Evolutionary conservation across 106 monocot genomes (phyloP).

Genomic region (Dioscorea dumetorum): DNA sequence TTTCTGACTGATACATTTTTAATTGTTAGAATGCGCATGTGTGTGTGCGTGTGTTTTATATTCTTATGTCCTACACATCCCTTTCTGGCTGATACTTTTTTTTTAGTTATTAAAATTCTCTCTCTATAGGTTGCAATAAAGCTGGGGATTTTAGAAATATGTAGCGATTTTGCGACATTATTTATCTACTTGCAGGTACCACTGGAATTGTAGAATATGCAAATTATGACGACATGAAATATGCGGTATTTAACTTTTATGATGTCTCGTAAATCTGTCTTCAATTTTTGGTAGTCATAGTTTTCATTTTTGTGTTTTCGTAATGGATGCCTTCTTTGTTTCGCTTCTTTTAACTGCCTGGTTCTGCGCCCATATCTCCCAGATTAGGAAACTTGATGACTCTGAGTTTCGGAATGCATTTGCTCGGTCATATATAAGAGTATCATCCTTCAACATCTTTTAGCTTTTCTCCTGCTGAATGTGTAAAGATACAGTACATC

Average conservation of each 20-base stretch:
- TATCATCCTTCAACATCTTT: constrained; percentile 6
- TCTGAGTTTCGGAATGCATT: constrained; percentile 84
- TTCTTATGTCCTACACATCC: neutral
- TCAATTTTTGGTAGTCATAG: neutral
- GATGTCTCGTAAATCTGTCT: neutral
- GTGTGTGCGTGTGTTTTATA: neutral
- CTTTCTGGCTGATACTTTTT: neutral
- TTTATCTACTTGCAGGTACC: constrained; percentile 36
- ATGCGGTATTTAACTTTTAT: constrained; percentile 48
- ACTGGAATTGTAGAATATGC: constrained; percentile 80
- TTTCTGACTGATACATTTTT: no score
- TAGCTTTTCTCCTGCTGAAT: neutral
- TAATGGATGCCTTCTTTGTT: neutral
- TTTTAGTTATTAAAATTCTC: neutral
- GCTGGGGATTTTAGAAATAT: neutral
- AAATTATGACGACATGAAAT: constrained; percentile 95
- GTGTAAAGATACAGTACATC: neutral
- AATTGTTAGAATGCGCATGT: no score
- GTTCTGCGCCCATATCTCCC: neutral
- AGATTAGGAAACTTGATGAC: constrained; percentile 92
- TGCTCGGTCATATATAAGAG: constrained; percentile 57
- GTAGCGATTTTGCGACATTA: neutral
- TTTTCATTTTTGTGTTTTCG: neutral
- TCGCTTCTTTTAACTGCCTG: neutral
- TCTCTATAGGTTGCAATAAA: no score